Evolutionary conservation across 768 basidiomycete genomes (phyloP), one percentile per base, ranked within the genome.

Genomic region (Kwoniella bestiolae): DNA sequence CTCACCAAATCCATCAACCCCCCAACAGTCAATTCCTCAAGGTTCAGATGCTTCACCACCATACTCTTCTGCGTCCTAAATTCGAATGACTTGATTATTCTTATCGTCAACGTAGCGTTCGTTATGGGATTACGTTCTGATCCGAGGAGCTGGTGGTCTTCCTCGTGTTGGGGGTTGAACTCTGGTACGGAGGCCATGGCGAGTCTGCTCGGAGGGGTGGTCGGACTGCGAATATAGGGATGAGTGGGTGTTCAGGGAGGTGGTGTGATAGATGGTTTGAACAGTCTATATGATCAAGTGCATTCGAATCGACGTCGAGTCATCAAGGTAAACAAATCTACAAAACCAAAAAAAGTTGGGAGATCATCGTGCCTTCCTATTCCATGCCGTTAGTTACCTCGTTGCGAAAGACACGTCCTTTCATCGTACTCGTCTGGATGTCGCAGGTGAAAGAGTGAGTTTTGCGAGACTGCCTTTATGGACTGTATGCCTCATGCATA

Each of bases 41-140:
- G 87, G 78, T 99, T 87, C 66, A 94, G 74, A 71, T 89, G 84
- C 75, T 88, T 90, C 56, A 98, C 84, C 57, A 99, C 89, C 69
- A 97, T 85, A 76, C 87, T 89, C 71, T 89, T 89, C 78, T 92
- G 90, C 60, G 94, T 97, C 60, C 95, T 87, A 81, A 87, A 97
- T 76, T 88, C 88, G 79, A 99, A 95, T 21, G 91, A 93, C 79
- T 99, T 99, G 83, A 99, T 91, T 67, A 97, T 85, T 32, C 95
- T 88, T 53, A 98, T 81, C 6, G 95, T 98, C 63, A 98, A 82
- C 4, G 92, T 93, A 23, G 92, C 92, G 66, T 87, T 84, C 2
- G 89, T 89, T 5, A 68, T 57, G 0, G 78, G 80, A 47, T 72
- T 60, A 3, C 63, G 59, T 31, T 69, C 72, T 5, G 73, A 65